Base-by-base conservation (phyloP, 345 rosid genomes). In the Cardamine chenopodiifolia region DNA sequence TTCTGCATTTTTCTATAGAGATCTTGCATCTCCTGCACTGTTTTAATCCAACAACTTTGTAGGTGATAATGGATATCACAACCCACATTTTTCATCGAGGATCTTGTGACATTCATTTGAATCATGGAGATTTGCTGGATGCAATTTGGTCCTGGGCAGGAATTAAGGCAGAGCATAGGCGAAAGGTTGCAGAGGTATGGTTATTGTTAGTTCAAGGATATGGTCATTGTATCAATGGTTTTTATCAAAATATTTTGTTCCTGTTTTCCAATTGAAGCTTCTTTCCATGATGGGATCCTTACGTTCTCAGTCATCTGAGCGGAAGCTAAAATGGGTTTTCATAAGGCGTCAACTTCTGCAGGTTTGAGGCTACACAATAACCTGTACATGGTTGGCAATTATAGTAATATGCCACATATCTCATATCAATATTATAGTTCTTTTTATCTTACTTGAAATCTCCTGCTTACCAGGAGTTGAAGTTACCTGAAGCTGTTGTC, bases 101-200 rank as follows among this genome's bases (percentile, higher is more conserved):
- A 37, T 84, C 84, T 42, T 91, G 91, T 83, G 86, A 85, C 78
- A 89, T 94, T 83, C 97, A 88, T 88, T 79, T 94, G 80, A 91
- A 94, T 79, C 98, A 94, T 66, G 96, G 96, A 82, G 86, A 87
- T 67, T 81, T 94, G 75, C 85, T 94, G 34, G 90, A 91, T 72
- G 94, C 96, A 44, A 91, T 91, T 72, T 94, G 98, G 98, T 84
- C 91, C 34, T 94, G 98, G 97, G 85, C 83, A 59, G 98, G 98
- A 84, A 85, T 94, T 72, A 91, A 81, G 73, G 87, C 87, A 53
- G 96, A 91, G 77, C 91, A 88, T 63, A 86, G 95, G 63, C 86
- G 73, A 52, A 91, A 89, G 87, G 97, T 90, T 39, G 98, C 97
- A 54, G 98, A 94, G 98, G 98, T 89, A 80, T 66, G 49, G 62